Conservation (phyloP, 306 rosid species). For the Inga laurina region DNA sequence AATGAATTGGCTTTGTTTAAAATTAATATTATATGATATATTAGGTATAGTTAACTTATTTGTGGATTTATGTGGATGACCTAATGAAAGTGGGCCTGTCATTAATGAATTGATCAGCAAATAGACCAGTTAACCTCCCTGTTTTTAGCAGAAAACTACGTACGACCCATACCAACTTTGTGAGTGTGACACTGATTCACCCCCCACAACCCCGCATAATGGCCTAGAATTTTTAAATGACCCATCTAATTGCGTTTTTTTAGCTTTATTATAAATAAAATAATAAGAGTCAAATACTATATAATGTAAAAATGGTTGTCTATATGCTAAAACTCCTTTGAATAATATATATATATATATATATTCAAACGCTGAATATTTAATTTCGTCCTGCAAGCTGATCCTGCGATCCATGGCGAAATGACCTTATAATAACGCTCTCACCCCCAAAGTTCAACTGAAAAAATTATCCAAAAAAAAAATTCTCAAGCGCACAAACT, state of each 20-base stretch:
- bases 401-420: not conserved
- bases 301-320: not conserved
- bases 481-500: too few species aligned
- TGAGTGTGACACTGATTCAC: constrained; percentile 33
- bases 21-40: not conserved
- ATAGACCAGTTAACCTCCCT: constrained; percentile 51
- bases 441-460: too few species aligned
- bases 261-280: not conserved
- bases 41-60: not conserved
- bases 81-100: not conserved
- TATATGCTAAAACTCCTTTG: not conserved
- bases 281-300: not conserved
- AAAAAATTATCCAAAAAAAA: too few species aligned
- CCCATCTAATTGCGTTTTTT: not conserved
- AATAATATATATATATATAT: not conserved
- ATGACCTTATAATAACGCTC: too few species aligned
- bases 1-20: not conserved
- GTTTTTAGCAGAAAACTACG: constrained; percentile 41
- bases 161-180: constrained; percentile 36
- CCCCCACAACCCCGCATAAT: not conserved
- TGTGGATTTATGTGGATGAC: not conserved
- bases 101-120: constrained; percentile 19
- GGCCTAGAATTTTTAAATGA: not conserved
- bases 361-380: not conserved
- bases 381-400: not conserved